Conservation (phyloP, 2,329 filamentous ascomycete genomes). For the Aspergillus costaricaensis region DNA sequence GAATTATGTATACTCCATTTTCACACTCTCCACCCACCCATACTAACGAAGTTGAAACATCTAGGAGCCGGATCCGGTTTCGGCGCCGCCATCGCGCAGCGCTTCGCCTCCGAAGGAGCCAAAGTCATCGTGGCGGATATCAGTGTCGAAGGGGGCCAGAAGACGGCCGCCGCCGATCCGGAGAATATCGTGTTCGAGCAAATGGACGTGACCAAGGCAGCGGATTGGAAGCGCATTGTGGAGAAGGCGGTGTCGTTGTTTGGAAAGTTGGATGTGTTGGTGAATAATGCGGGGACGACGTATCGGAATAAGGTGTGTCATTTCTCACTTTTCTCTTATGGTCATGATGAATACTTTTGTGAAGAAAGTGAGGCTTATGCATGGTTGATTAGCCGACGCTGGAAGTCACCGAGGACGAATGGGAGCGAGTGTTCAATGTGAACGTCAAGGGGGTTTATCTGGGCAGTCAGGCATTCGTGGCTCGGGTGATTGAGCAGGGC, state of each 20-base stretch:
- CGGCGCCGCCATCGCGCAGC: constrained; percentile 43
- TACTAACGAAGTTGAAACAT: too few species aligned
- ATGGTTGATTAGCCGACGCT: constrained; percentile 34
- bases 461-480: constrained; percentile 37
- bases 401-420: constrained; percentile 47
- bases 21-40: too few species aligned
- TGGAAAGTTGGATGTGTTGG: constrained; percentile 45
- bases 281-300: constrained; percentile 51
- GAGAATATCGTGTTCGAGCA: constrained; percentile 34
- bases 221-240: constrained; percentile 38
- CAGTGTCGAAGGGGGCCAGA: constrained; percentile 38
- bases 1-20: too few species aligned
- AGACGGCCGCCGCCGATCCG: constrained; percentile 34
- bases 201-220: constrained; percentile 38
- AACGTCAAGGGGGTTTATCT: constrained; percentile 48
- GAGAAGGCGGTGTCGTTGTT: constrained; percentile 33
- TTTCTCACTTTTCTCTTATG: not conserved
- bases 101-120: constrained; percentile 45
- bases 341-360: too few species aligned
- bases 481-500: constrained; percentile 41
- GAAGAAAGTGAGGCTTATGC: not conserved
- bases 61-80: constrained; percentile 46
- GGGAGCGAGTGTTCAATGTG: constrained; percentile 47
- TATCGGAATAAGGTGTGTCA: constrained; percentile 42
- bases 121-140: constrained; percentile 47